Conservation (phyloP, 148 eudicot species). For the Amaranthus palmeri region DNA sequence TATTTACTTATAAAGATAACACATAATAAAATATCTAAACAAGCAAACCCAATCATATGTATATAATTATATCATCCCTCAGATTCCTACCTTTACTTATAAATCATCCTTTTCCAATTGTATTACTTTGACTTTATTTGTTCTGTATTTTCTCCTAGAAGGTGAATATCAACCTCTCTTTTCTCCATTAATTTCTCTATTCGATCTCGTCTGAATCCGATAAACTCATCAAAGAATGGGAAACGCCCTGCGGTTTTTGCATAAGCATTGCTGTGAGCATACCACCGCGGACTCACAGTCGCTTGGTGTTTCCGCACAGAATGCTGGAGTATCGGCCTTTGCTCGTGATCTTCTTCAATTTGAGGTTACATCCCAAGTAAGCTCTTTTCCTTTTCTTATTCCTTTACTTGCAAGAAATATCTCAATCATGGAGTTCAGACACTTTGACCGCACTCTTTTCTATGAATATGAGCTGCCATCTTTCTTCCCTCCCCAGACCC, state of each 20-base stretch:
- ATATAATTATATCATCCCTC: no score
- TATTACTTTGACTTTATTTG: not conserved
- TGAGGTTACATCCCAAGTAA: slow-evolving; percentile 78
- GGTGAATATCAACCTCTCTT: not conserved
- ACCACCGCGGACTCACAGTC: slow-evolving; percentile 31
- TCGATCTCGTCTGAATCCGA: not conserved
- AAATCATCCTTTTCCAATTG: no score
- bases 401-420: no score
- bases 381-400: no score
- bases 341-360: slow-evolving; percentile 77
- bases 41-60: no score
- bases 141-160: not conserved
- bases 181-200: not conserved
- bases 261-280: slow-evolving; percentile 42
- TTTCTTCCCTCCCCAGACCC: no score
- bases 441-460: no score
- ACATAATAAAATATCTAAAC: no score
- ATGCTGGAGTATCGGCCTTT: slow-evolving; percentile 63
- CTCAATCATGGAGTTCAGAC: no score
- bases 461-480: no score
- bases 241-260: slow-evolving; percentile 57
- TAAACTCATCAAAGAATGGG: slow-evolving; percentile 43
- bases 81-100: no score
- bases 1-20: no score
- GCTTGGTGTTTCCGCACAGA: slow-evolving; percentile 37